Evolutionary conservation across 139 green algal species (phyloP).

Genomic region (Medakamo hakoo): DNA sequence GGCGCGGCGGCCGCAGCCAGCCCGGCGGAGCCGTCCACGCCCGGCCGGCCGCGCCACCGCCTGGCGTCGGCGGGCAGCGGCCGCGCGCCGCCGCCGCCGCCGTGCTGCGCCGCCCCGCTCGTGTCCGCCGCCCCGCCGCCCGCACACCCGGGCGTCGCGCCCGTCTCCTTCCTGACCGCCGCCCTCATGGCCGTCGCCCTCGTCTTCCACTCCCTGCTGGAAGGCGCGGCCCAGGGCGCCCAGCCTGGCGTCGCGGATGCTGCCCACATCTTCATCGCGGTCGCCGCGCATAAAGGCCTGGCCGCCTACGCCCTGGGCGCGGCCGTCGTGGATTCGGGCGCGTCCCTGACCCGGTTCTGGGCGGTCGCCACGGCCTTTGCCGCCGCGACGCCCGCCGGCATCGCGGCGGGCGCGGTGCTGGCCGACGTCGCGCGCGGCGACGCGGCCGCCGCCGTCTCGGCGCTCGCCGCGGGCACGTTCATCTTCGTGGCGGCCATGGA

Average conservation of each 20-base stretch:
- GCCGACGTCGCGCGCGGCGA: conserved; percentile 22
- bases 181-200: conserved; percentile 56
- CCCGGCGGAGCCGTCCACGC: too few species aligned
- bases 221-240: conserved; percentile 58
- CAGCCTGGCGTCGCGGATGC: conserved; percentile 40
- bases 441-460: conserved; percentile 34
- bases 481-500: conserved; percentile 74
- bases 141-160: too few species aligned
- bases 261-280: conserved; percentile 67
- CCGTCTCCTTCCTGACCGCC: conserved; percentile 46
- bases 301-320: conserved; percentile 63
- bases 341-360: conserved; percentile 37
- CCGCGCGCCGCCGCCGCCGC: neutral
- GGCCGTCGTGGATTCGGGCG: conserved; percentile 40
- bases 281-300: conserved; percentile 57
- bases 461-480: conserved; percentile 62
- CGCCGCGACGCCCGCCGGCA: conserved; percentile 49
- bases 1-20: too few species aligned
- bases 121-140: neutral
- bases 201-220: conserved; percentile 63
- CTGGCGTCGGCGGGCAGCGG: neutral
- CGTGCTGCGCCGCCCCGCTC: neutral
- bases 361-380: conserved; percentile 44
- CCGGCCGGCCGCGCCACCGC: too few species aligned
- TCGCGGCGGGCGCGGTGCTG: conserved; percentile 39